These are phyloP conservation scores for Ganoderma boninense DNA, from an alignment of 1,284 basidiomycete species.

Conservation along the genomic window DNA sequence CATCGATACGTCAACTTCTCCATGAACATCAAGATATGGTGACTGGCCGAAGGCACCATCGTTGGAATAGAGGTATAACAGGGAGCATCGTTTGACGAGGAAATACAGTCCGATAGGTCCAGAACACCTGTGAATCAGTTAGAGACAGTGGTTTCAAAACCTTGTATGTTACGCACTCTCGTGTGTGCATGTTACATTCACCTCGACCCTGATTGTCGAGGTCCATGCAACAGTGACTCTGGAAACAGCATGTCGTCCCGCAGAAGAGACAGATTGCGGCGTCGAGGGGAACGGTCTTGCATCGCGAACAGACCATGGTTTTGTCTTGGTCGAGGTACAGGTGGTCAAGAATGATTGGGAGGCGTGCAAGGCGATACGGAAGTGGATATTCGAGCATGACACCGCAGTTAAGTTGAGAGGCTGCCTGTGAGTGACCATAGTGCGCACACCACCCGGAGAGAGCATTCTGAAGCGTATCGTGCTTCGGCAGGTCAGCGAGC, in stretches of 20 bases:
- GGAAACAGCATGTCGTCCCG: slow-evolving; percentile 89
- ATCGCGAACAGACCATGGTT: slow-evolving; percentile 78
- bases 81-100: slow-evolving; percentile 90
- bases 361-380: slow-evolving; percentile 84
- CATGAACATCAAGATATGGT: slow-evolving; percentile 95
- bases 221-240: slow-evolving; percentile 93
- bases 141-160: neutral
- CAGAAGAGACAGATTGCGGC: slow-evolving; percentile 95
- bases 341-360: slow-evolving; percentile 87
- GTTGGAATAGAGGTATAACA: slow-evolving; percentile 91
- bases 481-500: slow-evolving; percentile 78
- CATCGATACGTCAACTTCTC: slow-evolving; percentile 94
- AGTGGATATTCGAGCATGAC: slow-evolving; percentile 86
- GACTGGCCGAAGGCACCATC: slow-evolving; percentile 90
- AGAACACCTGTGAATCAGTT: slow-evolving; percentile 72
- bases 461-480: slow-evolving; percentile 84
- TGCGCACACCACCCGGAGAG: slow-evolving; percentile 87
- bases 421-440: slow-evolving; percentile 78
- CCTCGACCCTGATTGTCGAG: slow-evolving; percentile 68
- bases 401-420: slow-evolving; percentile 76
- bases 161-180: slow-evolving; percentile 72
- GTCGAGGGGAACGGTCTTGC: slow-evolving; percentile 83
- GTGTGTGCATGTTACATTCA: slow-evolving; percentile 96
- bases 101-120: slow-evolving; percentile 92
- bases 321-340: slow-evolving; percentile 80